Percentiles rank a stretch among this genome's conserved stretches.
phyloP scores from a whole-genome alignment of 306 rosid genomes.

The Prunus kanzakura region DNA sequence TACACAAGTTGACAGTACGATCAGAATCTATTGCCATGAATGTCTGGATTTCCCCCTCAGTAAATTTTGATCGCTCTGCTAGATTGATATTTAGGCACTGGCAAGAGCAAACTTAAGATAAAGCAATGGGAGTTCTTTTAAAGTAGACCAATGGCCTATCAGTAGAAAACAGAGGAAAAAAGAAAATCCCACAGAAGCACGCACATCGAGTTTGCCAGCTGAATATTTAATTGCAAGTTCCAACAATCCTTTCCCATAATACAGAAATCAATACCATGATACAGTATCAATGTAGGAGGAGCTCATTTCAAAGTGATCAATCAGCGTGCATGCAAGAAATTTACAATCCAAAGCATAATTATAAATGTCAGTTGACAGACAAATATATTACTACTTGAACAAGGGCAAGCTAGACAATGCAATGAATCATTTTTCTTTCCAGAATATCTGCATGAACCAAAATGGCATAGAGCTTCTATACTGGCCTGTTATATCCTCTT shows the following conservation, averaged over 20 bases:
- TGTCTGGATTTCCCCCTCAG: constrained; percentile 94
- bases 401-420: not conserved
- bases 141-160: not conserved
- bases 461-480: no score
- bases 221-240: not conserved
- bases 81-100: constrained; percentile 71
- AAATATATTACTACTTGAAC: not conserved
- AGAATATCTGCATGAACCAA: no score
- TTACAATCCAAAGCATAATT: not conserved
- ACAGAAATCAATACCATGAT: not conserved
- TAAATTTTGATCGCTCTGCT: constrained; percentile 83
- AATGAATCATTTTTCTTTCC: no score
- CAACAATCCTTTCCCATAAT: not conserved
- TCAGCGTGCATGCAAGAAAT: not conserved
- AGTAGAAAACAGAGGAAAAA: not conserved
- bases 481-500: no score
- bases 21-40: constrained; percentile 95
- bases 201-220: not conserved
- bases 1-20: constrained; percentile 85
- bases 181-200: not conserved
- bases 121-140: not conserved
- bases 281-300: not conserved
- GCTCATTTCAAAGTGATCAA: not conserved
- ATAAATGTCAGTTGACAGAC: not conserved
- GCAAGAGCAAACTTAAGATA: constrained; percentile 7